A percentile compares a stretch with the other conserved stretches of the same genome.
These are phyloP conservation scores for Backusella morwellensis DNA, from an alignment of 192 early-diverging fungal species.

Conservation along the genomic window DNA sequence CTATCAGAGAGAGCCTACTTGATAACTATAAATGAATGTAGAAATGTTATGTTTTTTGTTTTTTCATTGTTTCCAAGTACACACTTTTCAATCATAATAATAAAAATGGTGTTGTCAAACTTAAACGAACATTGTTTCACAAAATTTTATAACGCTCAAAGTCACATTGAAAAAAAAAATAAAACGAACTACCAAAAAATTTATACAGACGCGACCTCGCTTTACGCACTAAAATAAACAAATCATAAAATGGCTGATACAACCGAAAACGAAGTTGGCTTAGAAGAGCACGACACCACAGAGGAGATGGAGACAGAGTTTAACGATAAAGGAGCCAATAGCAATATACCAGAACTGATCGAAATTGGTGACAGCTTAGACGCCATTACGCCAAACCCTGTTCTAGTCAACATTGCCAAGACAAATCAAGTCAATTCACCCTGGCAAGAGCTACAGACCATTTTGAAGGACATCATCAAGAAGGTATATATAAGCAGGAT, in stretches of 20 bases:
- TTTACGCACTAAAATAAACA: neutral
- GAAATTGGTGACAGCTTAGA: conserved; percentile 7
- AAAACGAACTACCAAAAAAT: neutral
- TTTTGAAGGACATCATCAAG: neutral
- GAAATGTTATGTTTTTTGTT: no score
- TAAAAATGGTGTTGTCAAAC: neutral
- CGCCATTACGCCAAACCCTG: neutral
- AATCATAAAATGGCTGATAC: neutral
- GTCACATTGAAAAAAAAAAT: neutral
- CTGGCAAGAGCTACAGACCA: conserved; percentile 12
- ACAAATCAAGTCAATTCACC: neutral
- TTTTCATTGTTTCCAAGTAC: no score
- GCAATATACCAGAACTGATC: conserved; percentile 7
- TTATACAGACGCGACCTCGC: neutral
- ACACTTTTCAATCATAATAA: no score
- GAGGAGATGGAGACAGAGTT: conserved; percentile 5
- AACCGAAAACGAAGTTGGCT: neutral
- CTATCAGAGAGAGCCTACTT: no score
- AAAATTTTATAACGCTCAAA: neutral
- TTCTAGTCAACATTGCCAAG: conserved; percentile 1
- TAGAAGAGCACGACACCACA: neutral
- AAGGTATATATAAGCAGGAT: neutral
- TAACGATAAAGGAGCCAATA: neutral
- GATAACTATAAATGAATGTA: no score
- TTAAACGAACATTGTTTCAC: neutral